phyloP scores from a whole-genome alignment of 192 early-diverging fungal genomes.

The Linnemannia elongata region DNA sequence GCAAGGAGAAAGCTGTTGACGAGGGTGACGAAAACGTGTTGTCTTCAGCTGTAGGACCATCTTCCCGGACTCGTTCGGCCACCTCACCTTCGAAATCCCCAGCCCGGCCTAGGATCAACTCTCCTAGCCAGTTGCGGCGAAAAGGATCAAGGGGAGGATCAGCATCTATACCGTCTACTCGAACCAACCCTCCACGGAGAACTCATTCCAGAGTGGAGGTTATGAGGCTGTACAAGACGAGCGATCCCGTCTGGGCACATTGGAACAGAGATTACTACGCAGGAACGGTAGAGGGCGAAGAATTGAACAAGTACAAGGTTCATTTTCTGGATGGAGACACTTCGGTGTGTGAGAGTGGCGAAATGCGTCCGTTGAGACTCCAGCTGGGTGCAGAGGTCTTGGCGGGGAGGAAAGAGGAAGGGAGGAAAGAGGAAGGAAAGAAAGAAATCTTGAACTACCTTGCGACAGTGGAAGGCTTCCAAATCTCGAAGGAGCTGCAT shows the following conservation, averaged over 20 bases:
- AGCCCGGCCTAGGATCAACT: slow-evolving; percentile 11
- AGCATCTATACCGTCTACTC: slow-evolving; percentile 2
- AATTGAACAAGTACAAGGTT: slow-evolving; percentile 16
- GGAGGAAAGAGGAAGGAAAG: too few relatives aligned
- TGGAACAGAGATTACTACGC: slow-evolving; percentile 38
- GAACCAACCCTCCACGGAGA: slow-evolving; percentile 22
- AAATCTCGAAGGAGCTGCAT: background rate
- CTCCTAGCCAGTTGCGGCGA: slow-evolving; percentile 13
- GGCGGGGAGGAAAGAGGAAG: slow-evolving; percentile 24
- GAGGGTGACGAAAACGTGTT: background rate
- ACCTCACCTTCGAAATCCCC: background rate
- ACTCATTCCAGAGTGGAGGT: slow-evolving; percentile 16
- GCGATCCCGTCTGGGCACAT: slow-evolving; percentile 41
- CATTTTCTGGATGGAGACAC: slow-evolving; percentile 30
- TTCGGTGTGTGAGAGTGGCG: background rate
- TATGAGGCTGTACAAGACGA: slow-evolving; percentile 10
- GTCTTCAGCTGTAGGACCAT: background rate
- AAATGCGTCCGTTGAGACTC: slow-evolving; percentile 46
- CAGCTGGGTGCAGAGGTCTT: slow-evolving; percentile 34
- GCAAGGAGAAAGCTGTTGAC: background rate
- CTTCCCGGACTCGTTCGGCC: background rate
- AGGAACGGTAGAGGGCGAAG: slow-evolving; percentile 12
- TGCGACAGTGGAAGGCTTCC: slow-evolving; percentile 33
- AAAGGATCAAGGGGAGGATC: slow-evolving; percentile 3
- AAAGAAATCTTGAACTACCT: background rate